Evolutionary conservation across 2,329 filamentous ascomycete species (phyloP), one percentile per base, ranked within the genome.

Genomic region (Fusarium udum): DNA sequence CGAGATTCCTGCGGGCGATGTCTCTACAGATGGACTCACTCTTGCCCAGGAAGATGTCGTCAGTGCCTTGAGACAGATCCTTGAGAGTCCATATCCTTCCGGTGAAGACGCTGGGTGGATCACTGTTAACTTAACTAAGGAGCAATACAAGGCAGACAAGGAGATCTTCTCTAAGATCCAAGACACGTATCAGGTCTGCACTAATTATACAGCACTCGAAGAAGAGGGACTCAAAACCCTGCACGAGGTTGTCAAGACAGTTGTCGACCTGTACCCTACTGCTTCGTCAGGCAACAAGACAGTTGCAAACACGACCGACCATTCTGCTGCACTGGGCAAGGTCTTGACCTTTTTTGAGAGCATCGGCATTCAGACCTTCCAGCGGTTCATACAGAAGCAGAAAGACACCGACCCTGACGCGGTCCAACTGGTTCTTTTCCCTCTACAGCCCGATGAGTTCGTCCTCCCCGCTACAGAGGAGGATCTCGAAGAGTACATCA

Each of bases 1-100:
- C 81, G 91, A 92, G 75, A 86, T 93, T 65, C 87, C 91, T 7
- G 83, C 89, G 7, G 92, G 93, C 76, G 88, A 91, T 70, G 86
- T 24, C 9, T 37, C 22, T 4, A 34, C 37, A 6, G 28, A 46
- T 9, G n/a, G 22, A n/a, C 18, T 71, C 28, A 34, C 24, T 0
- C 20, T 40, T 6, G 12, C 45, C 2, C 9, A 16, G 3, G 57
- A 58, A 8, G 40, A 55, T 22, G 37, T 48, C 24, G 16, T 20
- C 0, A 55, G 55, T 28, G 36, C 57, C 10, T 42, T 88, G 39
- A 59, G 51, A 15, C 37, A 61, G 6, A 71, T 74, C 13, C 49
- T 74, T 6, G 64, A 75, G 20, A n/a, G 45, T 7, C 26, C 26
- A 0, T 48, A 48, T 2, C 45, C 26, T 0, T 4, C 45, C 2